Evolutionary conservation across 768 basidiomycete species (phyloP), one percentile per base, ranked within the genome.

Genomic region (Tulasnella sp.): DNA sequence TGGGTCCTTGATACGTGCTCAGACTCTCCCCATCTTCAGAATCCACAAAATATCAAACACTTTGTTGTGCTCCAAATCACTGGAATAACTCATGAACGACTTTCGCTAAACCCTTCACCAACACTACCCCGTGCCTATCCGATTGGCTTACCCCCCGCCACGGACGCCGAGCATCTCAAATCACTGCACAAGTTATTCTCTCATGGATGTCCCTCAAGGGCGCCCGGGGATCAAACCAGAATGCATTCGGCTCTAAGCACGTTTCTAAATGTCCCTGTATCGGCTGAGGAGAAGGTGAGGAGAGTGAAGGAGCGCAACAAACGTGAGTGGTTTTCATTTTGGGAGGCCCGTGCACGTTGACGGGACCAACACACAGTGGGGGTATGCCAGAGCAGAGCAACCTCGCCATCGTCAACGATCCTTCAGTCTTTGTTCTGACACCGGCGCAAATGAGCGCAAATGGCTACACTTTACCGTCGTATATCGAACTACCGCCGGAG

Each of bases 171-270:
- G 91, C 32, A 90, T 90, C 3, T 98, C 89, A 85, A 91, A 90
- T 79, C 89, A 89, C 55, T 91, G 86, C 44, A 93, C 88, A 5
- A 83, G 71, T 81, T 87, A 70, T 99, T 98, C 85, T 93, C 93
- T 78, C 94, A 98, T 85, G 95, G 94, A 18, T 94, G 93, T 80
- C 97, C 96, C 0, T 96, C 96, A 0, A 90, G 92, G 26, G 96
- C 96, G 0, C 96, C 96, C 0, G 98, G 97, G 0, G 97, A 98
- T 81, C 87, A 88, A 75, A 91, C 88, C 46, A 87, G 91, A 61
- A 92, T 99, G 91, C 92, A 95, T 82, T 93, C 92, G 37, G 91
- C 95, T 55, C 87, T 97, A 32, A 90, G 91, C 81, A 85, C 90
- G 0, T 94, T 99, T 82, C 92, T 98, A 84, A 91, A 91, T 71